Evolutionary conservation across 1,284 basidiomycete genomes (phyloP), one percentile per base, ranked within the genome.

Genomic region (Cryptococcus neoformans): DNA sequence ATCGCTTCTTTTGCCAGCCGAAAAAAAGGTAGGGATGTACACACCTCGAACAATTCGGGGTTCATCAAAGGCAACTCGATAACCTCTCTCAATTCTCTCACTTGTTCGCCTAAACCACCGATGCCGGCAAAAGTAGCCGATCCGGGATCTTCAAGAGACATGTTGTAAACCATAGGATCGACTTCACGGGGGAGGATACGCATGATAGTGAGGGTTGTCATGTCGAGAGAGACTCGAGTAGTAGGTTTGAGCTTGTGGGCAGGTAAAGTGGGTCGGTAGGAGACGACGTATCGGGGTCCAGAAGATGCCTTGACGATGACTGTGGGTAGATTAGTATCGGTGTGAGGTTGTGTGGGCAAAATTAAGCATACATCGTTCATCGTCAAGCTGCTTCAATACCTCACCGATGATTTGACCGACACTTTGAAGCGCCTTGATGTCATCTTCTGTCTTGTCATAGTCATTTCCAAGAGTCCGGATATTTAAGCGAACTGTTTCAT

Each of bases 121-220:
- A 99, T 98, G 62, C 94, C 95, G 0, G 95, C 95, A 76, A 99
- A 99, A 14, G 90, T 86, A 16, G 92, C 93, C 53, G 88, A 89
- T 81, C 92, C 93, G 2, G 96, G 93, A 72, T 99, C 95, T 78
- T 99, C 96, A 69, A 97, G 83, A 64, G 91, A 95, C 96, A 99
- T 99, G 81, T 97, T 98, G 83, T 99, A 99, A 5, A 99, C 95
- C 71, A 96, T 81, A 16, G 96, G 96, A 75, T 99, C 96, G 34
- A 99, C 92, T 78, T 99, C 96, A 64, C 96, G 85, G 7, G 96
- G 96, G 37, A 99, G 81, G 61, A 99, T 96, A 48, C 94, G 87
- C 94, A 99, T 99, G 75, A 99, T 93, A 7, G 96, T 99, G 41
- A 99, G 82, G 1, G 96, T 99, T 2, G 96, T 99, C 96, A 99